Base-by-base conservation (phyloP, 2,329 filamentous ascomycete species). In the Diaporthe humulicola region DNA sequence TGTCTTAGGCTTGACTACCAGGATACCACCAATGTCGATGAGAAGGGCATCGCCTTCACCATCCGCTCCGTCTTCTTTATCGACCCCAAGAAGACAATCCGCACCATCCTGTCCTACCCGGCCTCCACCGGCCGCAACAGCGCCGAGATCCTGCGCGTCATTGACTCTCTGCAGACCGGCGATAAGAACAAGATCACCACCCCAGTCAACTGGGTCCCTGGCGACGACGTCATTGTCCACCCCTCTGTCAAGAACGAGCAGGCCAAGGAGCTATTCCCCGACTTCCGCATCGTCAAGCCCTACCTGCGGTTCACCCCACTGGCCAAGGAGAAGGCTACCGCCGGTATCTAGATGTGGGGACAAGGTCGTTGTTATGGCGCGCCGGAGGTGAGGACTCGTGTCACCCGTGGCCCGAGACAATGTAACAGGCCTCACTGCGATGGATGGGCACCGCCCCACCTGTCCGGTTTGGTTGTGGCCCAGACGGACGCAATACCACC, bases 31-130 rank as follows among this genome's bases (percentile, higher is more conserved):
- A 95, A 95, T 86, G 92, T 95, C 74, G 93, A 95, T 84, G 85
- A 89, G 81, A 95, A 95, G 90, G 93, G 93, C 79, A 94, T 96
- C 80, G 95, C 95, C 73, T 96, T 98, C 87, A 98, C 96, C 80
- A 98, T 98, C 87, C 95, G 96, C 81, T 95, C 94, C 80, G 96
- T 98, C 83, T 98, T 97, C 90, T 89, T 98, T 87, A 97, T 98
- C 84, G 95, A 98, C 88, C 95, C 95, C 78, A 92, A 91, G 85
- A 98, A 98, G 92, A 96, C 93, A 85, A 97, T 98, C 86, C 93
- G 96, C 80, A 92, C 96, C 83, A 97, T 95, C 84, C 93, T 98
- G 88, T 93, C 94, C 82, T 98, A 98, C 89, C 96, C 96, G 57
- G 95, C 96, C 76, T 96, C 93, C 75, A 97, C 95, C 60, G 96